These are phyloP conservation scores for Marsdenia floribunda DNA, from an alignment of 257 asterid species.

Conservation along the genomic window DNA sequence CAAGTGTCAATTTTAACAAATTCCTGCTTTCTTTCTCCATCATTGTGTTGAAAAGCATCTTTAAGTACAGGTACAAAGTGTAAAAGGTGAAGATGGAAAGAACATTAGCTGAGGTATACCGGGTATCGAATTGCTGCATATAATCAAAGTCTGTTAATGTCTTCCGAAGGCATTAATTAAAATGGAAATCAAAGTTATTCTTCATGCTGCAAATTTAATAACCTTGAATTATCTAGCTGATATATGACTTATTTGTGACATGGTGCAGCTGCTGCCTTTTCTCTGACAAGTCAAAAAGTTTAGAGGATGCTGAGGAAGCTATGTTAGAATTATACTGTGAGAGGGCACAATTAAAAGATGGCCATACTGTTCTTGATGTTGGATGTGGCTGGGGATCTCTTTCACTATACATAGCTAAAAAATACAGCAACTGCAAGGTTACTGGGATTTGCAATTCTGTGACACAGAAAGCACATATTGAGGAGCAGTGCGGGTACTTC, in stretches of 20 bases:
- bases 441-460: constrained; percentile 87
- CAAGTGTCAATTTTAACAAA: too few relatives aligned
- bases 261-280: constrained; percentile 72
- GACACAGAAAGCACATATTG: constrained; percentile 77
- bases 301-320: constrained; percentile 88
- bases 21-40: background rate
- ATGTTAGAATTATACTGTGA: constrained; percentile 83
- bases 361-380: constrained; percentile 87
- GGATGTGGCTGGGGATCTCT: constrained; percentile 99
- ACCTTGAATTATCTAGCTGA: background rate
- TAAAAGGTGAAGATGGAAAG: background rate
- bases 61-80: background rate
- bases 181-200: background rate
- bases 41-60: background rate
- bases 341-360: constrained; percentile 73
- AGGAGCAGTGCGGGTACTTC: constrained; percentile 61
- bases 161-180: background rate
- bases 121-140: background rate
- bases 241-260: constrained; percentile 10
- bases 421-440: constrained; percentile 59
- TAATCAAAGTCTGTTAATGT: background rate
- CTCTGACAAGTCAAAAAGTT: constrained; percentile 50
- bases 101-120: background rate
- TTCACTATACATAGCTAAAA: constrained; percentile 62
- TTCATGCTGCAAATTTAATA: background rate